Conservation (phyloP, 2,329 filamentous ascomycete genomes). For the Geosmithia putterillii region DNA sequence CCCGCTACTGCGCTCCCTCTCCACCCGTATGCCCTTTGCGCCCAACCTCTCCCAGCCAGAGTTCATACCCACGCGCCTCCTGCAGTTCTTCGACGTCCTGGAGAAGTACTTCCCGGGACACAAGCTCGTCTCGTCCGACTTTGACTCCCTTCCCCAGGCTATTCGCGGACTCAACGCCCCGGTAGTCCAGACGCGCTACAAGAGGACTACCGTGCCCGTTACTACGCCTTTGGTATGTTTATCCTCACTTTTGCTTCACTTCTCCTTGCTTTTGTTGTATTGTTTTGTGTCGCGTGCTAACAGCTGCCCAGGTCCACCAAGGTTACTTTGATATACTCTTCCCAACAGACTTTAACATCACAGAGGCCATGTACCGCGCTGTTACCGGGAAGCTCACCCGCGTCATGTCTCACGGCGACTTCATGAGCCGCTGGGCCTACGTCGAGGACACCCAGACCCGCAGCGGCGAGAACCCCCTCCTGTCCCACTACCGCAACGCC, state of each 20-base stretch:
- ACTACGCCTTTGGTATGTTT: slow-evolving; percentile 69
- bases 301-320: slow-evolving; percentile 63
- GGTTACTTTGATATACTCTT: slow-evolving; percentile 99
- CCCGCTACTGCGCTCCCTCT: slow-evolving; percentile 47
- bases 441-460: slow-evolving; percentile 79
- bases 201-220: slow-evolving; percentile 78
- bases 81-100: slow-evolving; percentile 94
- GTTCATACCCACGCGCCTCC: slow-evolving; percentile 86
- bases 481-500: slow-evolving; percentile 92
- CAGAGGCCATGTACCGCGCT: slow-evolving; percentile 84
- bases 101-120: slow-evolving; percentile 83
- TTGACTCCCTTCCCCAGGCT: slow-evolving; percentile 73
- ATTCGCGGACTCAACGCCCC: slow-evolving; percentile 80
- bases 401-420: slow-evolving; percentile 78
- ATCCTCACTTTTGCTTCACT: not conserved
- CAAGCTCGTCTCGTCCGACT: slow-evolving; percentile 80
- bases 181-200: slow-evolving; percentile 90
- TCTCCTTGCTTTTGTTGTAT: not conserved
- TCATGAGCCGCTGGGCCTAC: slow-evolving; percentile 80
- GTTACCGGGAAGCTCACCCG: slow-evolving; percentile 86
- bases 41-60: slow-evolving; percentile 72
- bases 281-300: not conserved
- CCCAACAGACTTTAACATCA: slow-evolving; percentile 84
- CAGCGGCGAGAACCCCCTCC: slow-evolving; percentile 84
- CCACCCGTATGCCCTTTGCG: slow-evolving; percentile 53